Evolutionary conservation across 139 green algal species (phyloP).

Genomic region (Coelastrella sp.): DNA sequence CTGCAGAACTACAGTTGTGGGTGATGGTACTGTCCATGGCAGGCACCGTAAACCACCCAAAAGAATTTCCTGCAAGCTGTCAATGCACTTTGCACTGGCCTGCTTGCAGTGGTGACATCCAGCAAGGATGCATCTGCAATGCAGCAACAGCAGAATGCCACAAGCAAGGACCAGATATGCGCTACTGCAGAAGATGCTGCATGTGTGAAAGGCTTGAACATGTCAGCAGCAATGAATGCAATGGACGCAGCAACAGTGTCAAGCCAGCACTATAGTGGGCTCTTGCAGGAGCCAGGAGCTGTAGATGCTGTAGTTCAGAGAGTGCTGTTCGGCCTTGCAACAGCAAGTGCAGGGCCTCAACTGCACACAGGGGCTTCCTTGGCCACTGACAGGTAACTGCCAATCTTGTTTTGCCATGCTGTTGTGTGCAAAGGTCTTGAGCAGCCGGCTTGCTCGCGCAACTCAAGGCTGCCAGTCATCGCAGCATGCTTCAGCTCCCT

Average conservation of each 20-base stretch:
- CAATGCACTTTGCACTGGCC: not conserved
- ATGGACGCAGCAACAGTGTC: not conserved
- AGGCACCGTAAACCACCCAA: no score
- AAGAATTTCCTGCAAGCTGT: no score
- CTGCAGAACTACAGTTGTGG: no score
- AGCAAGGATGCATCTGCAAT: not conserved
- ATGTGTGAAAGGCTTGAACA: not conserved
- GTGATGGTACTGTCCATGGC: no score
- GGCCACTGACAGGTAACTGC: not conserved
- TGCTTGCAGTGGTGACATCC: not conserved
- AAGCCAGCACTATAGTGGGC: not conserved
- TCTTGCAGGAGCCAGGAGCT: not conserved
- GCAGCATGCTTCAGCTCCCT: no score
- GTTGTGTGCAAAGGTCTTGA: no score
- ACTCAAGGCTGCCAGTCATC: no score
- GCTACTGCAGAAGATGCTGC: not conserved
- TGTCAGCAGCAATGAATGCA: not conserved
- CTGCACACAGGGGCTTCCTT: not conserved
- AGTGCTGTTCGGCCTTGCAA: not conserved
- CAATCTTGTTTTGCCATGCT: not conserved
- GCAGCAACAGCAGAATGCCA: not conserved
- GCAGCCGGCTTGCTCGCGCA: no score
- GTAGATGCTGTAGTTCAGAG: not conserved
- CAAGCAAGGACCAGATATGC: not conserved
- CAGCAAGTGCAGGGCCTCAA: not conserved